Evolutionary conservation across 75 land plant species (phyloP), one percentile per base, ranked within the genome.

Genomic region (Selaginella tamariscina): DNA sequence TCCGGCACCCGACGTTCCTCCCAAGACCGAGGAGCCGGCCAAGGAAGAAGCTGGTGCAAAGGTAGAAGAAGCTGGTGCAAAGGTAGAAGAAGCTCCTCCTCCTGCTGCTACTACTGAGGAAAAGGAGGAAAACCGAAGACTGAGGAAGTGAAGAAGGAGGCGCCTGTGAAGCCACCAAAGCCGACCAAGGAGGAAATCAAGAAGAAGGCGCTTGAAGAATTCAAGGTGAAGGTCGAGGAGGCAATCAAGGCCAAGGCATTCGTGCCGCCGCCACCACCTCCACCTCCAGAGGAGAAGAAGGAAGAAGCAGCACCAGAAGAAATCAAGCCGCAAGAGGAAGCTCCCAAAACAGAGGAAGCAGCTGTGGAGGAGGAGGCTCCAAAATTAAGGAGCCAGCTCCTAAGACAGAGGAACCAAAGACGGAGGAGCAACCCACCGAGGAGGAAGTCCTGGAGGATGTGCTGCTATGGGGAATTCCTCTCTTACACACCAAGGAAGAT

Each of bases 401-500:
- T 5, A 15, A 5, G 49, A 15, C 49, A 39, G 49, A 39, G 49
- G 49, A 39, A 15, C 49, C 49, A 5, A 39, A 39, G 49, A 15
- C 49, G 49, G 49, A 5, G 49, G 49, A 39, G 49, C 11, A 39
- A 15, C 49, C 49, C 11, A n/a, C n/a, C n/a, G n/a, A n/a, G n/a
- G 49, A 39, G 49, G 15, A 5, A 15, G 11, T 15, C 11, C 49
- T 15, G 11, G 49, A 39, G 49, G 49, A 39, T 15, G 49, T 39
- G 49, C 15, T 39, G 11, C 49, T 91, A 27, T 91, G 97, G 97
- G 93, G 93, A 18, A 56, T 88, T 21, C 80, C 81, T 1, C 84
- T 91, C 60, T 28, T 76, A 24, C 84, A 85, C 26, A 74, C 77
- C 23, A 68, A 66, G 39, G 74, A 63, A 0, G 85, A 83, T 56